Conservation (phyloP, 2,329 filamentous ascomycete species). For the Xylaria hypoxylon region DNA sequence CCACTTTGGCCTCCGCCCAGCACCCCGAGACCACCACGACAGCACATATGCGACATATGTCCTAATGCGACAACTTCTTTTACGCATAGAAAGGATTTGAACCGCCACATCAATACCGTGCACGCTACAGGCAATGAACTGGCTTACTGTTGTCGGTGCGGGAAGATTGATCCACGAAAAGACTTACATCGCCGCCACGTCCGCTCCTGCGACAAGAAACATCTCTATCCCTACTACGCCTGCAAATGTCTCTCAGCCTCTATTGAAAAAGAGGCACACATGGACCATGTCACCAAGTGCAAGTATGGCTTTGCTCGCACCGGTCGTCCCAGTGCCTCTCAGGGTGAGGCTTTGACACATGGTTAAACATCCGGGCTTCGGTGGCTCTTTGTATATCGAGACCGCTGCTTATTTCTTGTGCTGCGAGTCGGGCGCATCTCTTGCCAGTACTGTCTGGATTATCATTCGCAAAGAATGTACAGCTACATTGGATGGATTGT, state of each 20-base stretch:
- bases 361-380: too few species aligned
- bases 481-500: too few species aligned
- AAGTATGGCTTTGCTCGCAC: too few species aligned
- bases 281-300: background rate
- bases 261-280: background rate
- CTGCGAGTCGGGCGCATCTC: too few species aligned
- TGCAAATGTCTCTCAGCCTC: background rate
- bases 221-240: background rate
- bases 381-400: too few species aligned
- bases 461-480: too few species aligned
- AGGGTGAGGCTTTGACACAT: too few species aligned
- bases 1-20: too few species aligned
- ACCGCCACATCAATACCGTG: conserved; percentile 7
- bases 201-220: background rate
- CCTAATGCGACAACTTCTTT: background rate
- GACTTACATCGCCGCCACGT: conserved; percentile 11
- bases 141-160: conserved; percentile 3
- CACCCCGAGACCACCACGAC: background rate
- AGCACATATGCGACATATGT: background rate
- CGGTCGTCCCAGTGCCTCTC: too few species aligned
- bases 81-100: conserved; percentile 2
- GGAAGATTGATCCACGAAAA: background rate
- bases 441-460: too few species aligned
- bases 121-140: background rate
- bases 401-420: too few species aligned